These are phyloP conservation scores for Colletotrichum phormii DNA, from an alignment of 2,329 filamentous ascomycete species.

Conservation along the genomic window DNA sequence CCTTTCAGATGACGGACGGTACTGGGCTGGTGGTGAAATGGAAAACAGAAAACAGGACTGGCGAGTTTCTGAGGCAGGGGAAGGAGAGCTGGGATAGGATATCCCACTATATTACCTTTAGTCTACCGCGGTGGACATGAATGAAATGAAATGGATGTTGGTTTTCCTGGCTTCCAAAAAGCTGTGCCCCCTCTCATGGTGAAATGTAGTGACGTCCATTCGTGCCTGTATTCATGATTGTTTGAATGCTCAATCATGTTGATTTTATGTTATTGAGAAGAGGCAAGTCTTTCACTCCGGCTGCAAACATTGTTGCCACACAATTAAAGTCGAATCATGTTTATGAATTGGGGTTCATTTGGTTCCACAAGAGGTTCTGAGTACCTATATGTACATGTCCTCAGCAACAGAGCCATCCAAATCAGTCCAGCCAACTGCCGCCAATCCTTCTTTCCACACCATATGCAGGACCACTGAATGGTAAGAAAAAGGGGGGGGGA, in stretches of 20 bases:
- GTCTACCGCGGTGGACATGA: slow-evolving; percentile 35
- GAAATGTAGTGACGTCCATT: not conserved
- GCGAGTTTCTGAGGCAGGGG: not conserved
- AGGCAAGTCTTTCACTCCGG: not conserved
- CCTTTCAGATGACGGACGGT: not conserved
- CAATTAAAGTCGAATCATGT: too few species aligned
- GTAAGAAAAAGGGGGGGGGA: not conserved
- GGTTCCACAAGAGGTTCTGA: not conserved
- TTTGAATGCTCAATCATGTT: too few species aligned
- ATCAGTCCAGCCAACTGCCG: not conserved
- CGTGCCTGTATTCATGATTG: not conserved
- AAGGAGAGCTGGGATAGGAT: slow-evolving; percentile 4
- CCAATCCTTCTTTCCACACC: not conserved
- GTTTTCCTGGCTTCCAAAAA: slow-evolving; percentile 17
- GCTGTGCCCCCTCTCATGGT: not conserved
- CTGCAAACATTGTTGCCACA: too few species aligned
- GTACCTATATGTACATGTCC: not conserved
- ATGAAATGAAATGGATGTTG: slow-evolving; percentile 38
- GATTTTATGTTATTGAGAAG: not conserved
- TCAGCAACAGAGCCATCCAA: not conserved
- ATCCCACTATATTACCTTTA: not conserved
- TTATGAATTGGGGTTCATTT: not conserved
- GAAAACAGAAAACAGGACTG: slow-evolving; percentile 12
- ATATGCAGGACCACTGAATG: not conserved
- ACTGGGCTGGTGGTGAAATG: not conserved